Base-by-base conservation (phyloP, 495 filamentous ascomycete species). In the Penicillium robsamsonii region DNA sequence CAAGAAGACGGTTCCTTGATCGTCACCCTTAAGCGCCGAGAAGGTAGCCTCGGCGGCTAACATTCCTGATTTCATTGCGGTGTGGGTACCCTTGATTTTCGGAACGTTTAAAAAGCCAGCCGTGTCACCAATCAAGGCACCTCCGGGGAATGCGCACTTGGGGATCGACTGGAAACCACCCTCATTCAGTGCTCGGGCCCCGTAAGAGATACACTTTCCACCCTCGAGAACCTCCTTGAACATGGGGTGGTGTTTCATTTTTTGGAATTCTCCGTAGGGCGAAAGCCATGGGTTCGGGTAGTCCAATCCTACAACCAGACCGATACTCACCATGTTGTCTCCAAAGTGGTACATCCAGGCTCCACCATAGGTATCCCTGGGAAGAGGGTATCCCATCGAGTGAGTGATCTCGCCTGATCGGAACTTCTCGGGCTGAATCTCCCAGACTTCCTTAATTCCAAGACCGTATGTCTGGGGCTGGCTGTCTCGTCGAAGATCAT, bases 341-440 rank as follows among this genome's bases (percentile, higher is more conserved):
- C 92, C 94, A 67, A 97, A 98, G 71, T 99, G 94, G 64, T 99
- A 99, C 86, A 99, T 91, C 88, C 89, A 99, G 38, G 89, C 91
- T 61, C 94, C 94, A 60, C 94, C 94, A 59, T 99, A 99, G 4
- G 92, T 96, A 69, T 96, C 87, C 64, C 73, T 79, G 8, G 92
- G 86, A 29, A 99, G 72, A 13, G 94, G 94, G 66, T 96, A 97
- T 13, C 94, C 94, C 87, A 99, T 85, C 4, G 92, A 90, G 76
- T 99, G 95, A 9, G 83, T 79, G 44, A 97, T 81, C 70, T 95
- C 81, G 43, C 94, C 94, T 58, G 89, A 86, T 31, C 83, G 77
- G 75, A 96, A 96, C 70, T 96, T 97, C 65, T 92, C 91, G 0
- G 95, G 92, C 66, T 88, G 81, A 17, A 99, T 82, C 71, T 99